Conservation (phyloP, 176 grass and related monocot species). For the Avena sativa region DNA sequence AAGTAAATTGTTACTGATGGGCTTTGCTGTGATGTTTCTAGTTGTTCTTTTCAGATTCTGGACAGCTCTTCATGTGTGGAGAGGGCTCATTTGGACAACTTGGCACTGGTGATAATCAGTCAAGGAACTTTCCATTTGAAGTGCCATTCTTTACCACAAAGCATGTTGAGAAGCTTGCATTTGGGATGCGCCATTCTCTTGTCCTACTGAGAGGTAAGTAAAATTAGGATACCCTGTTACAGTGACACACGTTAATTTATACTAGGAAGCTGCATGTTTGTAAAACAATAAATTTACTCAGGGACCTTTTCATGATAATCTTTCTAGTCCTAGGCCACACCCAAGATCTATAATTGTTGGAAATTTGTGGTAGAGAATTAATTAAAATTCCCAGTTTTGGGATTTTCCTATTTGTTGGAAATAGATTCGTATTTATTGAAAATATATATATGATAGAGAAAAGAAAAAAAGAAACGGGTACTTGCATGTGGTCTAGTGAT, state of each 20-base stretch:
- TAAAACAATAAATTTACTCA: not conserved
- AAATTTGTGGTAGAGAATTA: no score
- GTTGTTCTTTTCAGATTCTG: slow-evolving; percentile 72
- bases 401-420: no score
- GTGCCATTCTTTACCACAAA: slow-evolving; percentile 62
- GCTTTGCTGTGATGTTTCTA: slow-evolving; percentile 61
- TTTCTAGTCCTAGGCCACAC: not conserved
- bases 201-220: slow-evolving; percentile 74
- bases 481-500: no score
- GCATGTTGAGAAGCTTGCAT: slow-evolving; percentile 80
- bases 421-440: no score
- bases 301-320: not conserved
- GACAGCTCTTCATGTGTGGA: slow-evolving; percentile 79
- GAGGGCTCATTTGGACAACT: slow-evolving; percentile 97
- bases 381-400: no score
- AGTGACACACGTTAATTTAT: not conserved
- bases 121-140: slow-evolving; percentile 67
- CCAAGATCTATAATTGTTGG: not conserved
- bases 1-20: slow-evolving; percentile 39
- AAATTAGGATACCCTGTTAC: not conserved
- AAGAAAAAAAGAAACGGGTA: no score
- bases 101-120: slow-evolving; percentile 74
- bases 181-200: slow-evolving; percentile 94
- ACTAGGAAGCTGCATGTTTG: not conserved
- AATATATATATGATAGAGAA: no score